These are phyloP conservation scores for Schizosaccharomyces japonicus DNA, from an alignment of 805 yeast species.

Conservation along the genomic window DNA sequence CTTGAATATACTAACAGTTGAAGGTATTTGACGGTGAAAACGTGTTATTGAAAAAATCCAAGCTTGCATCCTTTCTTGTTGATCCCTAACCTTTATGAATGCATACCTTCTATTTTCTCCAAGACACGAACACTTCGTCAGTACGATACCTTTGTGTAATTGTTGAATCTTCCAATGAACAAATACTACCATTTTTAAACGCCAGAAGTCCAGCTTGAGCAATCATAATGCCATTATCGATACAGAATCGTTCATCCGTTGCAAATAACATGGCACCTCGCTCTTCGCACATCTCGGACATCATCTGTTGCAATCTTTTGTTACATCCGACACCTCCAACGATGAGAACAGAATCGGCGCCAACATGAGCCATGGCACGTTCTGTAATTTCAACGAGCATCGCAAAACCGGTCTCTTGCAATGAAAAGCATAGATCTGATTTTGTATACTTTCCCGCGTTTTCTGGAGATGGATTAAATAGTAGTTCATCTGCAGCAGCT, in stretches of 20 bases:
- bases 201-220: conserved; percentile 90
- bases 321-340: conserved; percentile 99
- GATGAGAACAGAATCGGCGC: conserved; percentile 64
- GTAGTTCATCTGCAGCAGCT: conserved; percentile 48
- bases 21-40: no score
- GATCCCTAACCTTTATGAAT: background rate
- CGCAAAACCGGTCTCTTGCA: conserved; percentile 79
- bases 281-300: conserved; percentile 81
- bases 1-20: no score
- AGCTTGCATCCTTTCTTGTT: background rate
- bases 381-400: conserved; percentile 96
- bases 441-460: conserved; percentile 19
- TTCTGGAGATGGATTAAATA: conserved; percentile 14
- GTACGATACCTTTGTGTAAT: conserved; percentile 77
- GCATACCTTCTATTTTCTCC: conserved; percentile 38
- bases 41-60: background rate
- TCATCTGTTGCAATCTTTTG: conserved; percentile 77
- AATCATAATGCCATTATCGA: conserved; percentile 95
- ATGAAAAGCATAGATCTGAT: conserved; percentile 63
- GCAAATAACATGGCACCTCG: conserved; percentile 77
- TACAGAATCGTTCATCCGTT: conserved; percentile 90
- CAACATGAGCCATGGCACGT: conserved; percentile 94
- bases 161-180: conserved; percentile 41
- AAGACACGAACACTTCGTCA: conserved; percentile 69
- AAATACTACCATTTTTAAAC: conserved; percentile 52